phyloP scores from a whole-genome alignment of 305 asterid genomes.

The Ajuga reptans region DNA sequence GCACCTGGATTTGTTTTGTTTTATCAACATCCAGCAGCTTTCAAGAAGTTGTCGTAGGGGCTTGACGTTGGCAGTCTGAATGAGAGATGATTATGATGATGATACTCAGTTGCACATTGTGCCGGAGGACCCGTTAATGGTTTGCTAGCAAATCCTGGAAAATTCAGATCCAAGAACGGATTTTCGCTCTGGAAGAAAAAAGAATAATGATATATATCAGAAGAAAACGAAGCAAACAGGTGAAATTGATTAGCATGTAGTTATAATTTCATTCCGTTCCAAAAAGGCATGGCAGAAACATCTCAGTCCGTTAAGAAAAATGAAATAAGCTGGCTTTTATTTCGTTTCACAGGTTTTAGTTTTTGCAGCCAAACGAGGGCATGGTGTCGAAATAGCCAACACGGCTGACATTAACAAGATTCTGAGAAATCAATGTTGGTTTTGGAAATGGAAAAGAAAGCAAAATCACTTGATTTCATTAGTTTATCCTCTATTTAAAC shows the following conservation, averaged over 20 bases:
- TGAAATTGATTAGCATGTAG: background rate
- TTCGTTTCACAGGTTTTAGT: too few species aligned
- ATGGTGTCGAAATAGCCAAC: too few species aligned
- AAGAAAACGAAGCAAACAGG: background rate
- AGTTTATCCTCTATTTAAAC: too few species aligned
- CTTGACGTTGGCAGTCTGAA: conserved; percentile 70
- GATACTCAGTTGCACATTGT: conserved; percentile 41
- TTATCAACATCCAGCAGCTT: conserved; percentile 62
- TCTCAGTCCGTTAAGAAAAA: too few species aligned
- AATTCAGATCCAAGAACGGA: conserved; percentile 33
- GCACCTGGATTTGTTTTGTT: background rate
- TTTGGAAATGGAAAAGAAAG: too few species aligned
- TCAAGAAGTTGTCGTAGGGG: conserved; percentile 78
- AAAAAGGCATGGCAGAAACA: background rate
- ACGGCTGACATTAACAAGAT: too few species aligned
- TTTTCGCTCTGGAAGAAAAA: conserved; percentile 37
- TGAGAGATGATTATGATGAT: conserved; percentile 43
- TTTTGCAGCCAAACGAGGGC: too few species aligned
- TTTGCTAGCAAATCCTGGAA: conserved; percentile 24
- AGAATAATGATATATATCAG: background rate
- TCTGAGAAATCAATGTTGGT: too few species aligned
- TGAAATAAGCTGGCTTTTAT: too few species aligned
- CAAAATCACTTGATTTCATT: too few species aligned
- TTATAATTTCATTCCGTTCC: background rate
- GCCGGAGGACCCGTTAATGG: conserved; percentile 25